Conservation (phyloP, 768 basidiomycete species). For the Lentinula raphanica region DNA sequence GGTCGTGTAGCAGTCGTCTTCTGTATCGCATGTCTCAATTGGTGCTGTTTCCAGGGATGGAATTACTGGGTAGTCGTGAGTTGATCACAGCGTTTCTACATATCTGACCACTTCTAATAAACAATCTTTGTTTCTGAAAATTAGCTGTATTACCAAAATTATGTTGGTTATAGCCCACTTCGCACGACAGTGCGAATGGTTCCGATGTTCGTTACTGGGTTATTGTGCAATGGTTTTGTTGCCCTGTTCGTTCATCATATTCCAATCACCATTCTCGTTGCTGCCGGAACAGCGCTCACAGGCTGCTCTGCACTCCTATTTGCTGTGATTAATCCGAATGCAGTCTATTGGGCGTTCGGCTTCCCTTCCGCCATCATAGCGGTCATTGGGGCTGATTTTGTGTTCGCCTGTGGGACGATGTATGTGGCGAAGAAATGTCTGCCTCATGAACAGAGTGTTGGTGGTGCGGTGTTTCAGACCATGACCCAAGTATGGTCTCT, state of each 20-base stretch:
- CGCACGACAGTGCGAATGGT: slow-evolving; percentile 60
- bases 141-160: slow-evolving; percentile 72
- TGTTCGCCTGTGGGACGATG: slow-evolving; percentile 66
- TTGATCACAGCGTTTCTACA: too few species aligned
- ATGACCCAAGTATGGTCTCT: slow-evolving; percentile 46
- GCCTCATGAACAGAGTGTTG: slow-evolving; percentile 70
- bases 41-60: slow-evolving; percentile 54
- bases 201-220: slow-evolving; percentile 66
- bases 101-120: too few species aligned
- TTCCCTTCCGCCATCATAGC: slow-evolving; percentile 63
- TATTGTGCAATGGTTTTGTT: slow-evolving; percentile 60
- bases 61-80: slow-evolving; percentile 29
- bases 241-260: slow-evolving; percentile 53
- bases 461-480: slow-evolving; percentile 74
- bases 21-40: slow-evolving; percentile 57
- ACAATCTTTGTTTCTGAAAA: not conserved
- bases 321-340: slow-evolving; percentile 53
- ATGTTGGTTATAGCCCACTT: slow-evolving; percentile 47
- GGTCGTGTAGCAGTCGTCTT: slow-evolving; percentile 62
- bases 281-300: slow-evolving; percentile 62
- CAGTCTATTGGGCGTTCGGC: slow-evolving; percentile 69
- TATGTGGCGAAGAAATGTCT: slow-evolving; percentile 66
- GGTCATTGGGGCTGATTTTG: slow-evolving; percentile 76
- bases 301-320: slow-evolving; percentile 56
- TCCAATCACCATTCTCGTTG: slow-evolving; percentile 50